phyloP scores from a whole-genome alignment of 306 rosid species.

The Comarum palustre region DNA sequence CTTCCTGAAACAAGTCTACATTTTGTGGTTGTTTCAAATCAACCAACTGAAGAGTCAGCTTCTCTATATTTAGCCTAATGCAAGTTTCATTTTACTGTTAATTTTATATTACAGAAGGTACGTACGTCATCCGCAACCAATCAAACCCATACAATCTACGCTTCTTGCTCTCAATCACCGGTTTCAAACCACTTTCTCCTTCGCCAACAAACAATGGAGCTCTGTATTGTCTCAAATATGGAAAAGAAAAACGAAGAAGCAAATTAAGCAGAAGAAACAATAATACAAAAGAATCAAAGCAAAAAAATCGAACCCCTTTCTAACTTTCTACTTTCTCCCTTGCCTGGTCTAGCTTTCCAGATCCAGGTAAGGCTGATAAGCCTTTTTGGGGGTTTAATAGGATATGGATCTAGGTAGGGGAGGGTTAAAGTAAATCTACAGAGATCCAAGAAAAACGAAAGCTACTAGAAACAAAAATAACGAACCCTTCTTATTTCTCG shows the following conservation, averaged over 20 bases:
- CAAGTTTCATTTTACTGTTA: neutral
- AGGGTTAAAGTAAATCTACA: neutral
- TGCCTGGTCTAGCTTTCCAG: constrained; percentile 35
- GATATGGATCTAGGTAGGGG: constrained; percentile 29
- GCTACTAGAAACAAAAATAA: neutral
- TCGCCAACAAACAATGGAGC: constrained; percentile 4
- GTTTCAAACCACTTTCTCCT: constrained; percentile 21
- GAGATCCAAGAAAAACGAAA: neutral
- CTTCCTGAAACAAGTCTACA: neutral
- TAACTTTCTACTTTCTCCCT: constrained; percentile 11
- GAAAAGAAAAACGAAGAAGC: constrained; percentile 15
- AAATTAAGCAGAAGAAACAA: constrained; percentile 18
- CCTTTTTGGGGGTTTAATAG: constrained; percentile 15
- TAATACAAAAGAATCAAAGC: constrained; percentile 1
- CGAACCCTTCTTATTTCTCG: constrained; percentile 1
- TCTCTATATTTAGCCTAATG: constrained; percentile 2
- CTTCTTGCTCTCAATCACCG: constrained; percentile 26
- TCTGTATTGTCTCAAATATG: constrained; percentile 22
- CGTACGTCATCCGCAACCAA: constrained; percentile 13
- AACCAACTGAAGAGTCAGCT: neutral
- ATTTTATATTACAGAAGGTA: neutral
- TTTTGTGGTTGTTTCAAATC: neutral
- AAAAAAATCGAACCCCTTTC: neutral
- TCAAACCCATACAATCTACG: constrained; percentile 24
- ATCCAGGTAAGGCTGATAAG: constrained; percentile 39